Base-by-base conservation (phyloP, 768 basidiomycete genomes). In the Cystoderma amianthinum region DNA sequence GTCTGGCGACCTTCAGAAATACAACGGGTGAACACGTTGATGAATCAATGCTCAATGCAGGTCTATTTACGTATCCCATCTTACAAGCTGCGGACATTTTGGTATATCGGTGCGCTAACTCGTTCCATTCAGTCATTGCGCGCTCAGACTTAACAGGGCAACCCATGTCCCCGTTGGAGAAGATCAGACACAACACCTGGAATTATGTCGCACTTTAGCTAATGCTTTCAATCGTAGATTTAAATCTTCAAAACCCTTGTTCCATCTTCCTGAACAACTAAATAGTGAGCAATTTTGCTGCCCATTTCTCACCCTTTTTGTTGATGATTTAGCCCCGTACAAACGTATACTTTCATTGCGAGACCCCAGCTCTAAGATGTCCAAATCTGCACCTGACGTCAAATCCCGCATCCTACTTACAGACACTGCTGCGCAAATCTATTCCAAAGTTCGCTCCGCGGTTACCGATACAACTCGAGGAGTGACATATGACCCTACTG, bases 81-180 rank as follows among this genome's bases (percentile, higher is more conserved):
- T 69, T 98, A 0, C 93, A 96, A 68, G 89, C 91, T 0, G 94
- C 93, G 2, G 95, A 98, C 54, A 85, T 97, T 35, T 69, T 97
- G 5, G 68, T 79, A 0, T 96, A 97, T 57, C 77, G 75, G 93
- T 88, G 48, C 42, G n/a, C n/a, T n/a, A n/a, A n/a, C n/a, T n/a
- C n/a, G n/a, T n/a, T n/a, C n/a, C n/a, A n/a, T n/a, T n/a, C n/a
- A n/a, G n/a, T n/a, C n/a, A 76, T 38, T 44, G 2, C 5, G 13
- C 6, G 25, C n/a, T 7, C 7, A 7, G 25, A 28, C 25, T n/a
- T 28, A 7, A 1, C 47, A 91, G 93, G 50, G 78, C 92, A 2
- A 95, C 92, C 0, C 87, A 93, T 57, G 86, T 98, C 1, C 95
- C 95, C 0, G 94, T 98, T 3, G 95, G 95, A 18, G 93, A 97